These are phyloP conservation scores for Suillus weaverae DNA, from an alignment of 768 basidiomycete species.

Conservation along the genomic window DNA sequence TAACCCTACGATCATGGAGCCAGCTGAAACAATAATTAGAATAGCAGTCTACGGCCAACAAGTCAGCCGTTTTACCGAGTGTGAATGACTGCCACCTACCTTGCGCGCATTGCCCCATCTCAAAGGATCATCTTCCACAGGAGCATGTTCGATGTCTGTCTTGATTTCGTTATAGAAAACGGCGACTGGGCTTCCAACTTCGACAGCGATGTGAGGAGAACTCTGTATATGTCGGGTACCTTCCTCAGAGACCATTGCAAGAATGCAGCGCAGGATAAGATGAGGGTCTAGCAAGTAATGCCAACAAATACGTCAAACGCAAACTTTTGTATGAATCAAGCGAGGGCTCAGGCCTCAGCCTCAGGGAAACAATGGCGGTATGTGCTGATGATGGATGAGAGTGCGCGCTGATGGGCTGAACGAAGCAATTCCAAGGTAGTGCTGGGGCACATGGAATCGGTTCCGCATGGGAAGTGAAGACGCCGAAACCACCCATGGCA, in stretches of 20 bases:
- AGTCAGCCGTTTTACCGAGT: not conserved
- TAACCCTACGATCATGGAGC: constrained; percentile 26
- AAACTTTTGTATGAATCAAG: not conserved
- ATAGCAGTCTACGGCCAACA: constrained; percentile 20
- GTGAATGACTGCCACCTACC: constrained; percentile 32
- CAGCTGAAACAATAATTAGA: constrained; percentile 27
- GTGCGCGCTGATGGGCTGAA: not conserved
- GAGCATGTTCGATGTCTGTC: constrained; percentile 39
- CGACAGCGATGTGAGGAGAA: not conserved
- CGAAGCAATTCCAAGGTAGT: not conserved
- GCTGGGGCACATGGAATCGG: not conserved
- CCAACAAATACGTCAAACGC: not conserved
- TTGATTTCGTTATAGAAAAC: not conserved
- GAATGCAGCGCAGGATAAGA: not conserved
- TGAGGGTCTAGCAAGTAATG: not conserved
- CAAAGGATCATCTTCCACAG: constrained; percentile 63
- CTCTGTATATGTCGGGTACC: not conserved
- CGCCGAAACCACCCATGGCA: not conserved
- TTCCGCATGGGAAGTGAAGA: not conserved
- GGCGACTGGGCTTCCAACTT: not conserved
- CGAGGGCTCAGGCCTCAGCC: not conserved
- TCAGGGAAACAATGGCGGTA: not conserved
- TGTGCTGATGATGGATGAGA: not conserved
- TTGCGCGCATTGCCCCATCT: constrained; percentile 58
- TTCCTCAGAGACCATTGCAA: not conserved